Conservation (phyloP, 768 basidiomycete species). For the Chiua virens region DNA sequence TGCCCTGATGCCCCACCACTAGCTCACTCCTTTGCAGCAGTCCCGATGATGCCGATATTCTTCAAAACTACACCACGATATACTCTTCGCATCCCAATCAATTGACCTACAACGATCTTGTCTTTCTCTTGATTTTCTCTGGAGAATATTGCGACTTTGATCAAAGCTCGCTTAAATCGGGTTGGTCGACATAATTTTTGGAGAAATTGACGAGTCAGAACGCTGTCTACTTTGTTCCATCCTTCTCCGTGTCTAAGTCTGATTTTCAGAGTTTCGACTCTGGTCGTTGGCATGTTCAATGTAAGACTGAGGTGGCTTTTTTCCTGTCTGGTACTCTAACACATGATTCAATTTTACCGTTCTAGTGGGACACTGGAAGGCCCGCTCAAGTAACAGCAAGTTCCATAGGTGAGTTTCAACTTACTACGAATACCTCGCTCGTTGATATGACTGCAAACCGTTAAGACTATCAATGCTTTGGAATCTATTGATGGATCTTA, state of each 20-base stretch:
- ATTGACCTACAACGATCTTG: constrained; percentile 43
- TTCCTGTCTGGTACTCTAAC: constrained; percentile 53
- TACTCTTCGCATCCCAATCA: constrained; percentile 64
- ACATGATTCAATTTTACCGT: neutral
- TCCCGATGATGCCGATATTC: constrained; percentile 44
- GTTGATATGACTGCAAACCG: constrained; percentile 41
- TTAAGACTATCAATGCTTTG: constrained; percentile 23
- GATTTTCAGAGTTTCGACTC: constrained; percentile 46
- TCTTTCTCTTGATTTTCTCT: constrained; percentile 69
- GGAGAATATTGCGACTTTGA: constrained; percentile 73
- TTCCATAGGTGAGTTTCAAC: constrained; percentile 2
- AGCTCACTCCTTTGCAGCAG: constrained; percentile 57
- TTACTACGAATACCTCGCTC: constrained; percentile 27
- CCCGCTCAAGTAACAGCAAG: too few relatives aligned
- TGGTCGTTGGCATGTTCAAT: constrained; percentile 61
- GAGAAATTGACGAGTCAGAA: constrained; percentile 44
- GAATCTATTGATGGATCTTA: constrained; percentile 55
- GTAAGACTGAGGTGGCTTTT: constrained; percentile 33
- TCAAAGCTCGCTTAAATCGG: constrained; percentile 45
- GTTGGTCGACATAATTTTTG: constrained; percentile 58
- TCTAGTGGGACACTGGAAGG: too few relatives aligned
- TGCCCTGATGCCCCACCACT: neutral
- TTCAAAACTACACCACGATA: constrained; percentile 55
- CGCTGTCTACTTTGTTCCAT: constrained; percentile 62
- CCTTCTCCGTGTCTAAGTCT: constrained; percentile 63